Evolutionary conservation across 225 moss, liverwort and hornwort species (phyloP).

Genomic region (Sphagnum contortum): DNA sequence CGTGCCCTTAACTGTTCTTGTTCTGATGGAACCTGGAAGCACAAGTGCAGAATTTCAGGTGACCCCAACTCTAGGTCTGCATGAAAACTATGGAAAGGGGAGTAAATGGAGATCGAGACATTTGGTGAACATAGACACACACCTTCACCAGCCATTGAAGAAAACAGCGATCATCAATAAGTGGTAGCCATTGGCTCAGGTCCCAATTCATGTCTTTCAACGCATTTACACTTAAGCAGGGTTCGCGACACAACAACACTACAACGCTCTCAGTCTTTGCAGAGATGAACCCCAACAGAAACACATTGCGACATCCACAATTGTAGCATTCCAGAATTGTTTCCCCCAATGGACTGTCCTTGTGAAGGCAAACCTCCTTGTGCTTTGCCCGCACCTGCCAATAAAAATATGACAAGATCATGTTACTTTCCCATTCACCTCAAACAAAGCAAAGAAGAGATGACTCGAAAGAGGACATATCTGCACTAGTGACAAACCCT

Average conservation of each 20-base stretch:
- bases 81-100: neutral
- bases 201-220: conserved; percentile 73
- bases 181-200: conserved; percentile 49
- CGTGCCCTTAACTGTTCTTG: conserved; percentile 62
- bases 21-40: conserved; percentile 48
- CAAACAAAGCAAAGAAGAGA: too few relatives aligned
- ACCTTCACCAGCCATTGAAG: conserved; percentile 62
- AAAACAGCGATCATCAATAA: conserved; percentile 63
- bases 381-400: conserved; percentile 60
- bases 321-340: conserved; percentile 61
- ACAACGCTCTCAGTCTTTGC: conserved; percentile 65
- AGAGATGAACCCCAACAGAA: conserved; percentile 61
- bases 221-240: conserved; percentile 54
- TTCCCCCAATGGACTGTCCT: conserved; percentile 59
- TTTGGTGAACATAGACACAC: neutral
- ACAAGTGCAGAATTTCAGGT: neutral
- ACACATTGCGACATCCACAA: conserved; percentile 59
- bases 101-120: neutral
- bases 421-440: too few relatives aligned
- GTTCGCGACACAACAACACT: conserved; percentile 53
- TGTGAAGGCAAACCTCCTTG: conserved; percentile 62
- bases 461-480: neutral
- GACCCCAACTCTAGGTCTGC: neutral
- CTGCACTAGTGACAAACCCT: neutral
- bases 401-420: neutral